Percentiles rank a stretch among this genome's conserved stretches.
Conservation (phyloP, 306 rosid species). For the Macrotyloma uniflorum region DNA sequence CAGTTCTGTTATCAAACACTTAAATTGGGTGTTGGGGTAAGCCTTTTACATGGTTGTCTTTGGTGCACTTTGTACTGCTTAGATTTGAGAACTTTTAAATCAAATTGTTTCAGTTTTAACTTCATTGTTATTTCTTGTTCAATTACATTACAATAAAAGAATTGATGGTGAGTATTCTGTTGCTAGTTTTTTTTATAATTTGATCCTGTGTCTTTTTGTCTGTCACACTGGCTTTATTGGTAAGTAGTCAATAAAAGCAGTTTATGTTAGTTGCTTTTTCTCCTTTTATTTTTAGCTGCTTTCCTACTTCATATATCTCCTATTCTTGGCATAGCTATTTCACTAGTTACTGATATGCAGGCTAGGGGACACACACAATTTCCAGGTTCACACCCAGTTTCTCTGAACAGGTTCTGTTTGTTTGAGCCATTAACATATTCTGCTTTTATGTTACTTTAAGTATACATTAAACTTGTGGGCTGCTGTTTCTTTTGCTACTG, state of each 20-base stretch:
- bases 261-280: not conserved
- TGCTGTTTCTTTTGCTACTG: constrained; percentile 29
- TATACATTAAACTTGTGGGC: constrained; percentile 1
- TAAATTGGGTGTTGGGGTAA: constrained; percentile 78
- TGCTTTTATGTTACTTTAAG: not conserved
- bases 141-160: constrained; percentile 29
- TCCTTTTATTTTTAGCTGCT: not conserved
- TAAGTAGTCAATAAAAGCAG: constrained; percentile 21
- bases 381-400: constrained; percentile 99
- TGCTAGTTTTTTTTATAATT: constrained; percentile 6
- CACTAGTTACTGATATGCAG: constrained; percentile 59
- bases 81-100: constrained; percentile 17
- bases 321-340: constrained; percentile 31
- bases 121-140: constrained; percentile 12
- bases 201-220: not conserved
- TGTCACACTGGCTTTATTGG: constrained; percentile 16
- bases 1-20: constrained; percentile 94
- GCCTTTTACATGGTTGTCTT: constrained; percentile 37
- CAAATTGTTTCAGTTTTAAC: constrained; percentile 6
- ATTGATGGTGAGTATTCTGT: constrained; percentile 1
- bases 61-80: not conserved
- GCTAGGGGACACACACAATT: constrained; percentile 80
- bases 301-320: constrained; percentile 25
- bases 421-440: constrained; percentile 32
- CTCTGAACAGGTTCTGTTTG: constrained; percentile 84